Percentiles rank a stretch among this genome's conserved stretches.
Conservation (phyloP, 73 alveolate genomes). For the Paramecium tetraurelia region DNA sequence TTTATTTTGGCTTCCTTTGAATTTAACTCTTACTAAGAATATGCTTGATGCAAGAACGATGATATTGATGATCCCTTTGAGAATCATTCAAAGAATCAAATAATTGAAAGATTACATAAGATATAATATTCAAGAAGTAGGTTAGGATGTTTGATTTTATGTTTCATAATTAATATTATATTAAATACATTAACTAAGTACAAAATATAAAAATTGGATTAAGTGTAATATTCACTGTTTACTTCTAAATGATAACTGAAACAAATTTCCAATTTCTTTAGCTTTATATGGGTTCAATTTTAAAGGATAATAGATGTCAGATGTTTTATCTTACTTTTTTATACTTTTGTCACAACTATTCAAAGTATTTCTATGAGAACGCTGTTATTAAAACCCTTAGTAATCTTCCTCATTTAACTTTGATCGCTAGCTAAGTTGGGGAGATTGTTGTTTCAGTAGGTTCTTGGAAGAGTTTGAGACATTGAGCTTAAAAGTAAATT, state of each 20-base stretch:
- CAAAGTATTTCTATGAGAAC: neutral
- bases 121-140: conserved; percentile 1
- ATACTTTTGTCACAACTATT: neutral
- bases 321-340: neutral
- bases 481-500: neutral
- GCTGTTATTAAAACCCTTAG: neutral
- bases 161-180: neutral
- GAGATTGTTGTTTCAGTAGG: neutral
- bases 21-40: neutral
- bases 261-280: neutral
- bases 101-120: neutral
- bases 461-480: neutral
- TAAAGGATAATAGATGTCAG: neutral
- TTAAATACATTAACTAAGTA: neutral
- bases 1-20: neutral
- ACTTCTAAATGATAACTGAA: neutral
- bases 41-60: neutral
- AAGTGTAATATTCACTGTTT: neutral
- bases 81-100: neutral
- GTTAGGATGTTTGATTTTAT: neutral
- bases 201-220: neutral
- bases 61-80: neutral
- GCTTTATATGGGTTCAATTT: neutral
- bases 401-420: neutral
- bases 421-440: neutral